A percentile compares a stretch with the other conserved stretches of the same genome.
Evolutionary conservation across 768 basidiomycete genomes (phyloP).

Genomic region (Tubosaeta sp.): DNA sequence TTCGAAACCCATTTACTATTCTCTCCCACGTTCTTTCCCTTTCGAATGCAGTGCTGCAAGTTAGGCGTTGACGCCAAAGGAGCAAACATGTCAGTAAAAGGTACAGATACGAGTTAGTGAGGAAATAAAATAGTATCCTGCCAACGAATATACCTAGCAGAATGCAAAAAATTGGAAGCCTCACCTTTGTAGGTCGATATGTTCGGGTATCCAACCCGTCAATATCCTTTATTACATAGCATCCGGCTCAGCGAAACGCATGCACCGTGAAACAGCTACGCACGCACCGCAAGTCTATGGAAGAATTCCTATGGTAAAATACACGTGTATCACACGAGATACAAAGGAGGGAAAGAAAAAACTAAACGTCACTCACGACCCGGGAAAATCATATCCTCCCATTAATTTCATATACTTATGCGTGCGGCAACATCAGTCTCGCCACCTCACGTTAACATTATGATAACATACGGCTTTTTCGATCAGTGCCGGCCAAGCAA

Average conservation of each 20-base stretch:
- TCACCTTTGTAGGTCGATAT: slow-evolving; percentile 64
- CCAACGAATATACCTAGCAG: background rate
- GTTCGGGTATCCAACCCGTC: slow-evolving; percentile 89
- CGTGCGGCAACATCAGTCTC: background rate
- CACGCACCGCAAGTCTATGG: slow-evolving; percentile 73
- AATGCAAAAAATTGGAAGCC: background rate
- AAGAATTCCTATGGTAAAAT: slow-evolving; percentile 59
- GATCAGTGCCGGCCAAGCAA: slow-evolving; percentile 71
- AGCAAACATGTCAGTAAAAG: background rate
- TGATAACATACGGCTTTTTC: slow-evolving; percentile 65
- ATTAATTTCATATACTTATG: slow-evolving; percentile 84
- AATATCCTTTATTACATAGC: slow-evolving; percentile 46
- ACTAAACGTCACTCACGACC: slow-evolving; percentile 60
- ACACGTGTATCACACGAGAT: background rate
- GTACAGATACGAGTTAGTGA: background rate
- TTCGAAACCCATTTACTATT: slow-evolving; percentile 50
- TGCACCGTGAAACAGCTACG: background rate
- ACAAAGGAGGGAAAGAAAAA: background rate
- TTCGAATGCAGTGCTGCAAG: slow-evolving; percentile 59
- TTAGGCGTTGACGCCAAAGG: background rate
- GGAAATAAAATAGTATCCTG: background rate
- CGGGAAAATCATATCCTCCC: slow-evolving; percentile 87
- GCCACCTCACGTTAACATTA: background rate
- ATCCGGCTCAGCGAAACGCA: background rate
- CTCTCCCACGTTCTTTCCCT: slow-evolving; percentile 79